Base-by-base conservation (phyloP, 371 early-diverging fungal genomes). In the Catenaria anguillulae region DNA sequence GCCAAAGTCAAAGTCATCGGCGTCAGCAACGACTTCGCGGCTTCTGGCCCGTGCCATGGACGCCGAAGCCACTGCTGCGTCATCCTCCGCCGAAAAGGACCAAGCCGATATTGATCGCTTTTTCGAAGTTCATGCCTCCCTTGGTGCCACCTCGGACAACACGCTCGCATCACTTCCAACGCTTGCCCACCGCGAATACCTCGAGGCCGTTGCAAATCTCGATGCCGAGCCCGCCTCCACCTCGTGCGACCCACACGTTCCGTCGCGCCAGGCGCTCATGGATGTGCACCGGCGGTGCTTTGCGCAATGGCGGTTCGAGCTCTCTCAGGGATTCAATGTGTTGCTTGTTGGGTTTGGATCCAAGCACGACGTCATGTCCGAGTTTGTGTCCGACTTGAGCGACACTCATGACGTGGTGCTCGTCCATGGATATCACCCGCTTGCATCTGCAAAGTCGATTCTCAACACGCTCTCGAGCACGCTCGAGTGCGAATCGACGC, bases 301-400 rank as follows among this genome's bases (percentile, higher is more conserved):
- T 60, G 70, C 76, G 0, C 89, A 93, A 64, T 92, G 92, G 93
- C 74, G 67, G 59, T 88, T 90, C 72, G 89, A 91, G 31, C 65
- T 74, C 2, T 70, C 77, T 21, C 78, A 78, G 21, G 85, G 83
- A 0, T 95, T 88, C 73, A 92, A 88, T 64, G 74, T 93, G 4
- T 66, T 89, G 3, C 86, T 92, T 61, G 91, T 89, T 62, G 95
- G 93, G 0, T 89, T 81, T 62, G 93, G 93, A 0, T 93, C 94
- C 23, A 96, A 96, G 68, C 81, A 84, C 29, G 69, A 70, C 0
- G 64, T 96, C 26, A 63, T 93, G 42, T 82, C 79, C 63, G 65
- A 77, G 48, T 92, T 96, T 71, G 85, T 83, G 2, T 69, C 72
- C 4, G 62, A 69, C 21, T 67, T 88, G 29, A 74, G 68, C 0